Evolutionary conservation across 106 monocot species (phyloP).

Genomic region (Allium cepa): DNA sequence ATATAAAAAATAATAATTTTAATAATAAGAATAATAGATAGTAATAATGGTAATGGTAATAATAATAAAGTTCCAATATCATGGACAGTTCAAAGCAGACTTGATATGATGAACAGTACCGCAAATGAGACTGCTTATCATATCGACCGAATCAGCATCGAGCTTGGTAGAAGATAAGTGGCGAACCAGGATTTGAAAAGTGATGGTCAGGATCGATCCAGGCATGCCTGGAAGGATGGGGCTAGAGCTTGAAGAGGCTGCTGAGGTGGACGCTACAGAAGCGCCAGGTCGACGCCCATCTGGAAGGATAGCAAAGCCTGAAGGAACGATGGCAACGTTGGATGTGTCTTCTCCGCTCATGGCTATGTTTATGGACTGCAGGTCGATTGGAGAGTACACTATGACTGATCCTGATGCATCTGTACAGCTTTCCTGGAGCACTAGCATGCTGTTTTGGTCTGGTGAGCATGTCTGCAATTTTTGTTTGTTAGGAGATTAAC

Average conservation of each 20-base stretch:
- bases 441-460: slow-evolving; percentile 48
- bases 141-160: slow-evolving; percentile 63
- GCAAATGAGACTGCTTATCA: slow-evolving; percentile 71
- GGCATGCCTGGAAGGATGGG: slow-evolving; percentile 4
- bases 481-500: background rate
- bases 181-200: slow-evolving; percentile 83
- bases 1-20: slow-evolving; percentile 6
- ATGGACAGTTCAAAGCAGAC: slow-evolving; percentile 61
- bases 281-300: slow-evolving; percentile 26
- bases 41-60: slow-evolving; percentile 11
- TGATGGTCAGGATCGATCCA: slow-evolving; percentile 63
- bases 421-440: slow-evolving; percentile 92
- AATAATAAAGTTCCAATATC: background rate
- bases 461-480: background rate
- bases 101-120: slow-evolving; percentile 87
- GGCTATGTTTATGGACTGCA: slow-evolving; percentile 49
- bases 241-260: slow-evolving; percentile 50
- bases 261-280: background rate
- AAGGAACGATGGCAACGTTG: slow-evolving; percentile 66
- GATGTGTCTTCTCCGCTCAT: slow-evolving; percentile 80
- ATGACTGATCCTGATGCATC: slow-evolving; percentile 68
- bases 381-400: slow-evolving; percentile 72
- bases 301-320: slow-evolving; percentile 74
- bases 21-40: slow-evolving; percentile 5
- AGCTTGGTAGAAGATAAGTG: slow-evolving; percentile 68